Evolutionary conservation across 352 stramenopile genomes (phyloP).

Genomic region (Pythium chondricola): DNA sequence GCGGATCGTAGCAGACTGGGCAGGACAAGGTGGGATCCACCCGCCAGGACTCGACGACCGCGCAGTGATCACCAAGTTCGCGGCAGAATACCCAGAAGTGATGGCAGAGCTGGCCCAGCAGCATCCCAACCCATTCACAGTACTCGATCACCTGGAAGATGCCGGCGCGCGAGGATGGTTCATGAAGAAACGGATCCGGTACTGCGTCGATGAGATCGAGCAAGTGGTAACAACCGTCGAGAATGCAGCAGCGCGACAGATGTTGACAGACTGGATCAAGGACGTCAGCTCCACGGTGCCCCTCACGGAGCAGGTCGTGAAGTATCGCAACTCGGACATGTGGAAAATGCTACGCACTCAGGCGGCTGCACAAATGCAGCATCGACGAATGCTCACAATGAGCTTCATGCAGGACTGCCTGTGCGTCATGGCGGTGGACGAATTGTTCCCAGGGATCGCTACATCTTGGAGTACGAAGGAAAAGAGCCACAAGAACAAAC

Average conservation of each 20-base stretch:
- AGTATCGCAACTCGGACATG: no score
- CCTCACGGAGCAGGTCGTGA: no score
- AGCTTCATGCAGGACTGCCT: background rate
- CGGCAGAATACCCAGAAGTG: background rate
- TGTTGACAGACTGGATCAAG: no score
- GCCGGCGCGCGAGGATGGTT: no score
- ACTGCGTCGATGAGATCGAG: no score
- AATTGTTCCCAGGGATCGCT: background rate
- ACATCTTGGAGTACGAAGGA: background rate
- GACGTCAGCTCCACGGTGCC: no score
- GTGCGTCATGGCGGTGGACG: background rate
- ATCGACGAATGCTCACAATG: background rate
- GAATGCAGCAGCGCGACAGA: no score
- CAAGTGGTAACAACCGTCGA: no score
- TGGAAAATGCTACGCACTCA: background rate
- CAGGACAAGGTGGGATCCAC: background rate
- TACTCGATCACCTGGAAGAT: background rate
- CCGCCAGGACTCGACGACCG: background rate
- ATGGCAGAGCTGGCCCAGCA: background rate
- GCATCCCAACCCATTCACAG: background rate
- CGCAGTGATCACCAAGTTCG: background rate
- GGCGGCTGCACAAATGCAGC: no score
- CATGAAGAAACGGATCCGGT: no score
- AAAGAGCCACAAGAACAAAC: background rate
- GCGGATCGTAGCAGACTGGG: background rate